Evolutionary conservation across 2,329 filamentous ascomycete genomes (phyloP), one percentile per base, ranked within the genome.

Genomic region (Aureobasidium sp.): DNA sequence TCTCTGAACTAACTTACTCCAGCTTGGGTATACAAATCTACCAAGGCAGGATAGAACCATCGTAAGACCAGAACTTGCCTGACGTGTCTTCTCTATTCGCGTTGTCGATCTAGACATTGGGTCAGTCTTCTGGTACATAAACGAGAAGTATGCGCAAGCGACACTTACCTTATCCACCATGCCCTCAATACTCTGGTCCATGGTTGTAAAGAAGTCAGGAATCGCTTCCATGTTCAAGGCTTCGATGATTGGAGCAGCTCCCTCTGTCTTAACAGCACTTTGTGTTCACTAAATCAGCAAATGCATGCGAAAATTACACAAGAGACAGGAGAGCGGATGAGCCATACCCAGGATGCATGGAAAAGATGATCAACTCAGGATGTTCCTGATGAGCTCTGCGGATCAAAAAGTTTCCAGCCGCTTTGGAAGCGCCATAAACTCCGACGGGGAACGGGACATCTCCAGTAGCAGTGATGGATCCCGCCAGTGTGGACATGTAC

Each of bases 261-360:
- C 51, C 2, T 1, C 7, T 1, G 51, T 55, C 15, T 17, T 37
- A 2, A 55, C 51, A 42, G 51, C 51, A 20, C 51, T 55, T 20
- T 20, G 20, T 20, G 20, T 20, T 20, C 20, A 20, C 20, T 20
- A 20, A 20, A n/a, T 29, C 20, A 58, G 42, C 15, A 37, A 37
- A 2, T 1, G 3, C 20, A 20, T 39, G 23, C 17, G 17, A 10
- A 23, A 1, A 1, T 2, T 17, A 26, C 0, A 27, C 2, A 12
- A 10, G 7, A 34, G 12, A 32, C 4, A 44, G 20, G 20, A 20
- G 20, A 20, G 20, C 20, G 20, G 20, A 20, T 20, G 20, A 20
- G 20, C 20, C 55, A 27, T 27, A 58, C 41, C 55, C 55, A 58
- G 55, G 55, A 48, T 58, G 55, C 39, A 58, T 9, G 1, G 55